A percentile compares a stretch with the other conserved stretches of the same genome.
Conservation (phyloP, 2,329 filamentous ascomycete genomes). For the Moelleriella libera region DNA sequence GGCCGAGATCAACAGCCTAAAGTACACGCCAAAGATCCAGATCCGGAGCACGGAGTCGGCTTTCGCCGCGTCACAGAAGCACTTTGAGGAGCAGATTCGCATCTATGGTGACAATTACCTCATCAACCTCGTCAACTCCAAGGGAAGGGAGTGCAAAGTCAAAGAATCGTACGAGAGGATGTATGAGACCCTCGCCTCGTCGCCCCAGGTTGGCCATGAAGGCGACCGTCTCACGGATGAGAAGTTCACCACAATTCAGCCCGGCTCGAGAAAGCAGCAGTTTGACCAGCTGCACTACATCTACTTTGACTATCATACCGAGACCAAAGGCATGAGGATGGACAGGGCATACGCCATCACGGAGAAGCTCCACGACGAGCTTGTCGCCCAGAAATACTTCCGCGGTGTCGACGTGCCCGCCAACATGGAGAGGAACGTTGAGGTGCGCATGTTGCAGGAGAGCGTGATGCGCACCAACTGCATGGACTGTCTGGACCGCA, state of each 20-base stretch:
- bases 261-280: constrained; percentile 39
- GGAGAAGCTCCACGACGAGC: constrained; percentile 62
- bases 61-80: constrained; percentile 61
- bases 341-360: constrained; percentile 79
- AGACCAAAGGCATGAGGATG: constrained; percentile 92
- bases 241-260: constrained; percentile 69
- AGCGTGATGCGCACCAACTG: constrained; percentile 95
- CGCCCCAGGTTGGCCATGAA: constrained; percentile 51
- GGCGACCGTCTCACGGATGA: constrained; percentile 56
- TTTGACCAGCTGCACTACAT: constrained; percentile 86
- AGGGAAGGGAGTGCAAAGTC: constrained; percentile 74
- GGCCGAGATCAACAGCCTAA: constrained; percentile 87
- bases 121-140: constrained; percentile 94
- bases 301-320: constrained; percentile 97
- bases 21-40: constrained; percentile 83
- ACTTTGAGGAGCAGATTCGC: constrained; percentile 87
- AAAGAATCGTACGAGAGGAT: constrained; percentile 92
- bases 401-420: constrained; percentile 76
- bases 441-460: constrained; percentile 68
- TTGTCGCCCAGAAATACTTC: constrained; percentile 80
- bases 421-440: constrained; percentile 54
- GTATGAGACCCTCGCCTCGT: constrained; percentile 60
- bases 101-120: constrained; percentile 95
- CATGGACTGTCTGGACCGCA: constrained; percentile 97
- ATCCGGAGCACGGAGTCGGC: constrained; percentile 75